Evolutionary conservation across 768 basidiomycete species (phyloP), one percentile per base, ranked within the genome.

Genomic region (Suillus lakei): DNA sequence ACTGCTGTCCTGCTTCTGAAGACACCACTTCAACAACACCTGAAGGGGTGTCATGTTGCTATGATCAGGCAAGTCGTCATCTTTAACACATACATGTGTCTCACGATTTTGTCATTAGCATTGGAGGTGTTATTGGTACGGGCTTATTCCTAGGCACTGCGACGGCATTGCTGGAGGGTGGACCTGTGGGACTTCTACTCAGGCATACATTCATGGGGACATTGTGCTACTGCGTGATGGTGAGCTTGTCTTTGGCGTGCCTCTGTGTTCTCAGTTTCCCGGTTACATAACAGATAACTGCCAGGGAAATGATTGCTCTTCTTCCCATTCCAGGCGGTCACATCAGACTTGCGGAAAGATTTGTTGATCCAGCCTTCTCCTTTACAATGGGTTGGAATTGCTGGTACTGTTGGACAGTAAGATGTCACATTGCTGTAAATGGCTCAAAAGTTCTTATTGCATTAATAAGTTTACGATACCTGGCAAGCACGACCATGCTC

Each of bases 341-440:
- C 15, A 26, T 50, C 23, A 50, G 3, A 26, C 48, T 26, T 26
- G 26, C 48, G 15, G 48, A 50, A 50, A 50, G 48, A 50, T 50
- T 50, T 50, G 48, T 50, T 3, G 48, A 50, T 26, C 48, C 48
- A 8, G 23, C 48, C 23, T 50, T 50, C 48, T 50, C 48, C 23
- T 50, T 50, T 26, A 23, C 48, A 5, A 50, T 50, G 48, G 48
- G 48, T 50, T 50, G 48, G 48, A 50, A 50, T 50, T 50, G 48
- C 23, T 50, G 48, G 26, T 50, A 50, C 48, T 50, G 48, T 50
- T 50, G 48, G 48, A 50, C 48, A 23, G 48, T 50, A 26, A 50
- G 48, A 50, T 26, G 15, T 15, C 0, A 5, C 13, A 50, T 50
- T 13, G 26, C 15, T 16, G 26, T 50, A 23, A 50, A 50, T 26